A percentile compares a stretch with the other conserved stretches of the same genome.
Evolutionary conservation across 306 rosid genomes (phyloP).

Genomic region (Albizia julibrissin): DNA sequence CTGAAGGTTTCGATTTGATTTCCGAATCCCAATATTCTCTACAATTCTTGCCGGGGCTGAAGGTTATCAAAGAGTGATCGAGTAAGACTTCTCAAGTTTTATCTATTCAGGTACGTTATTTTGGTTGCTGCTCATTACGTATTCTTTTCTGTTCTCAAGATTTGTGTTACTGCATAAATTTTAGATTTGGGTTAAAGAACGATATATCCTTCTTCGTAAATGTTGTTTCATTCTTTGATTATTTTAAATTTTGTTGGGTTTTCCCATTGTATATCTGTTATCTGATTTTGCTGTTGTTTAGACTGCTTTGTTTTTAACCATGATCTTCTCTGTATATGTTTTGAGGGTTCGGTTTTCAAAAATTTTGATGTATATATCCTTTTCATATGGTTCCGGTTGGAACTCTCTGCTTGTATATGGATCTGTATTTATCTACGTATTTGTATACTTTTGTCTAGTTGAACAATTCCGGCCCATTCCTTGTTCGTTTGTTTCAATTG

Average conservation of each 20-base stretch:
- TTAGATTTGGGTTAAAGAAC: constrained; percentile 9
- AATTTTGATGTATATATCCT: neutral
- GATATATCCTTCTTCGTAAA: neutral
- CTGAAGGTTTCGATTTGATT: neutral
- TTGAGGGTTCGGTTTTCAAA: neutral
- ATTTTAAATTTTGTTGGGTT: neutral
- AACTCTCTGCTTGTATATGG: neutral
- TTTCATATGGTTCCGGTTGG: neutral
- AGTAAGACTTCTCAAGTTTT: neutral
- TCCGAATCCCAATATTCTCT: neutral
- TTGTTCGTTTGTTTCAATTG: neutral
- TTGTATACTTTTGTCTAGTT: neutral
- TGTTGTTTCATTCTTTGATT: neutral
- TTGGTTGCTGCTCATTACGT: neutral
- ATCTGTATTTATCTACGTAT: neutral
- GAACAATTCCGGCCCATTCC: neutral
- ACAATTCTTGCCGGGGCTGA: neutral
- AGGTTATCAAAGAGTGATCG: neutral
- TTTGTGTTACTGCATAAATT: neutral
- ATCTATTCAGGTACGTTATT: constrained; percentile 24
- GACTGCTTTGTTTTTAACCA: neutral
- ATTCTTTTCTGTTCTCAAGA: neutral
- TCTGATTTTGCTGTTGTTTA: neutral
- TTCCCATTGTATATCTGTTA: too few species aligned
- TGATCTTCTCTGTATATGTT: neutral